Evolutionary conservation across 352 stramenopile genomes (phyloP), one percentile per base, ranked within the genome.

Genomic region (Sclerospora graminicola): DNA sequence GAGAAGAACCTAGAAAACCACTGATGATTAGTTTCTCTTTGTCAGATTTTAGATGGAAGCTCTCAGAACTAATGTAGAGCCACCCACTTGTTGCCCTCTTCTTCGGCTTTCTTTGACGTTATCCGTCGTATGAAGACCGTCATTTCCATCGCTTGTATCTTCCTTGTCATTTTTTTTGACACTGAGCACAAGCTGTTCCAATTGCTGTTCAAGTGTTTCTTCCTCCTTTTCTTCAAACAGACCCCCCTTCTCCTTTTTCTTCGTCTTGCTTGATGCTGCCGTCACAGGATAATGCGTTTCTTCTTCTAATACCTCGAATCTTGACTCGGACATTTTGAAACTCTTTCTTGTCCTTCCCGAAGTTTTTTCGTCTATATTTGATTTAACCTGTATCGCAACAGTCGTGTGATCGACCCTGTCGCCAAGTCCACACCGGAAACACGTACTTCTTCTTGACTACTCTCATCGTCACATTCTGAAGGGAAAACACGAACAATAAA

Each of bases 241-340:
- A 26, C 45, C 15, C 21, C 47, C 26, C 1, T 45, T 37, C 14
- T 48, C 45, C 13, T 58, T 34, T 8, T 48, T 42, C 11, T 56
- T 41, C 0, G n/a, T n/a, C n/a, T 27, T 29, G 13, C 37, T 54
- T 56, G 68, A 63, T 8, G 66, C 58, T 39, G 73, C 54, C 15
- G 44, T 51, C 34, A 46, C 47, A 18, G 75, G 70, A 50, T 58
- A 89, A 57, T 92, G 80, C 45, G 77, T 89, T 67, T 86, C 70
- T 49, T 92, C 80, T 51, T 92, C 80, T 34, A 92, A 51, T 45
- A 92, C 78, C 55, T 92, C 77, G 47, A 92, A 92, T 44, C 80
- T 50, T 2, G 35, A 47, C 0, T 61, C 53, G 1, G 48, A 24
- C 57, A 66, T 66, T 18, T 10, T 26, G 4, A 26, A 26, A n/a